These are phyloP conservation scores for Arctium lappa DNA, from an alignment of 129 eudicot species.

Conservation along the genomic window DNA sequence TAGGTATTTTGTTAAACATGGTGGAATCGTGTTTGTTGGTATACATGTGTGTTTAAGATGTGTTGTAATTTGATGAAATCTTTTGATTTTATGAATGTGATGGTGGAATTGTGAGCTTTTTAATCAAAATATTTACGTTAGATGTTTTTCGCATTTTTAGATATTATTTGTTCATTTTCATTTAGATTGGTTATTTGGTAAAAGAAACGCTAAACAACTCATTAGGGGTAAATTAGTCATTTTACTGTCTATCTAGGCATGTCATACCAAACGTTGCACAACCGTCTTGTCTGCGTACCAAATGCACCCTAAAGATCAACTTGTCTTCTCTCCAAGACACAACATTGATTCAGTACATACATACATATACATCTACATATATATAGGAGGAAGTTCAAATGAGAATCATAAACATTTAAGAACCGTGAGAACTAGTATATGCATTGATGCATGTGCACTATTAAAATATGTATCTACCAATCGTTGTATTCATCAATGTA, in stretches of 20 bases:
- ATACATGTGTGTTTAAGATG: background rate
- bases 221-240: background rate
- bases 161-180: background rate
- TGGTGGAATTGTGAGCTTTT: no score
- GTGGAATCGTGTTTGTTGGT: background rate
- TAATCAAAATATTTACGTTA: background rate
- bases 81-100: background rate
- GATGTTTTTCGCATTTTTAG: background rate
- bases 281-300: no score
- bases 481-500: background rate
- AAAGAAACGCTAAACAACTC: background rate
- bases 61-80: background rate
- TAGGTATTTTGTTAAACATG: background rate
- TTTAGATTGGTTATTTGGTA: background rate
- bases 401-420: background rate
- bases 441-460: background rate
- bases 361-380: no score
- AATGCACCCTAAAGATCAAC: background rate
- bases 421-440: background rate
- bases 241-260: background rate
- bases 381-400: background rate
- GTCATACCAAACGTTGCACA: background rate
- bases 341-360: background rate
- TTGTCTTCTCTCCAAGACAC: background rate
- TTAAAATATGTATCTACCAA: background rate